Conservation (phyloP, 345 rosid species). For the Isatis tinctoria region DNA sequence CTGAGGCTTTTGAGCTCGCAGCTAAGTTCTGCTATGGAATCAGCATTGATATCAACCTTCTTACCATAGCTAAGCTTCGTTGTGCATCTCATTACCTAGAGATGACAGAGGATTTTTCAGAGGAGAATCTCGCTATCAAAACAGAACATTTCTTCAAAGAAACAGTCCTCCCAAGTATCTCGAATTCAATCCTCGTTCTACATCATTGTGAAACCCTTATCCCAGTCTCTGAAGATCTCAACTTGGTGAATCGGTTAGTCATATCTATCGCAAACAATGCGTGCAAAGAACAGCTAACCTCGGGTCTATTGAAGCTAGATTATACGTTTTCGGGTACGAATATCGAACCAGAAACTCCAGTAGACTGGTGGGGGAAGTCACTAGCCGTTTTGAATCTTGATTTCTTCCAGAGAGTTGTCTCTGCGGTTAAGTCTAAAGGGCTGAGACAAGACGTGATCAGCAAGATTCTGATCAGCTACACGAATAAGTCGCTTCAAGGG, state of each 20-base stretch:
- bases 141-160: constrained; percentile 68
- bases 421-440: constrained; percentile 86
- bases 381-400: constrained; percentile 65
- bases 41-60: constrained; percentile 58
- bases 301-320: constrained; percentile 86
- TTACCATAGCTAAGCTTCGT: constrained; percentile 64
- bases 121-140: constrained; percentile 64
- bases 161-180: constrained; percentile 59
- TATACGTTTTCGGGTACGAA: constrained; percentile 48
- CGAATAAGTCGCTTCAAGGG: constrained; percentile 78
- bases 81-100: constrained; percentile 81
- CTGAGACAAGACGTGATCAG: constrained; percentile 90
- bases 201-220: constrained; percentile 69
- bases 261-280: constrained; percentile 74
- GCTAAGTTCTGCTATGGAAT: constrained; percentile 98
- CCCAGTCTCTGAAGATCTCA: constrained; percentile 78
- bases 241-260: constrained; percentile 62
- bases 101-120: constrained; percentile 84
- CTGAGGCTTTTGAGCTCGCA: constrained; percentile 87
- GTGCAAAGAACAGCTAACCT: constrained; percentile 95
- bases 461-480: constrained; percentile 81
- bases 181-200: constrained; percentile 64
- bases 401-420: constrained; percentile 76
- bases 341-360: constrained; percentile 67
- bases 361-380: constrained; percentile 96